phyloP scores from a whole-genome alignment of 2,329 filamentous ascomycete species.

The Botrytis hyacinthi region DNA sequence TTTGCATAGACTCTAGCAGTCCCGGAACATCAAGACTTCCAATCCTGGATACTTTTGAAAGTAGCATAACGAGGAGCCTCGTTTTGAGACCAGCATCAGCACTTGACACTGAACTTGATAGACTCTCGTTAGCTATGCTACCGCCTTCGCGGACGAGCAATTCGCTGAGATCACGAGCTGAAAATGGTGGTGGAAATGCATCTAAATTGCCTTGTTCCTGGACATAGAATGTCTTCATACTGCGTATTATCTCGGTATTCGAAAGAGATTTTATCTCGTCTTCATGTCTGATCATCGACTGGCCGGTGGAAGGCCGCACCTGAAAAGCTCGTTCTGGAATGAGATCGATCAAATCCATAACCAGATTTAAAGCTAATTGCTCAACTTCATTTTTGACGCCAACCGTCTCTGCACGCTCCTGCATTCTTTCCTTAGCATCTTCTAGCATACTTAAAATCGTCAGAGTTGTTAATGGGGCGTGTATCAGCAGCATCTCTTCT shows the following conservation, averaged over 20 bases:
- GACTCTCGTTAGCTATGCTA: conserved; percentile 49
- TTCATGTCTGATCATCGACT: conserved; percentile 33
- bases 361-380: conserved; percentile 47
- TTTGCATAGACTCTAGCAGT: conserved; percentile 52
- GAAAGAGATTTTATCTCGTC: conserved; percentile 38
- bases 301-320: conserved; percentile 32
- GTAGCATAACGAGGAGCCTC: conserved; percentile 56
- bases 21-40: conserved; percentile 47
- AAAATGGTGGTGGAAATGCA: conserved; percentile 58
- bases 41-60: conserved; percentile 51
- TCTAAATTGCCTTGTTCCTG: conserved; percentile 69
- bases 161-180: conserved; percentile 54
- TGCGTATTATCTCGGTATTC: conserved; percentile 56
- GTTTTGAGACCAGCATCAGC: conserved; percentile 56
- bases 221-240: conserved; percentile 65
- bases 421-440: conserved; percentile 46
- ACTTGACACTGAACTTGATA: conserved; percentile 44
- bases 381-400: conserved; percentile 30
- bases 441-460: conserved; percentile 59
- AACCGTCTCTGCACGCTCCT: conserved; percentile 32
- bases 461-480: conserved; percentile 76
- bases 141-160: conserved; percentile 62
- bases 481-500: conserved; percentile 89
- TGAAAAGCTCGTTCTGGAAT: conserved; percentile 64
- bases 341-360: conserved; percentile 58